Percentiles rank a stretch among this genome's conserved stretches.
phyloP scores from a whole-genome alignment of 257 asterid genomes.

The Solanum paucissectum region DNA sequence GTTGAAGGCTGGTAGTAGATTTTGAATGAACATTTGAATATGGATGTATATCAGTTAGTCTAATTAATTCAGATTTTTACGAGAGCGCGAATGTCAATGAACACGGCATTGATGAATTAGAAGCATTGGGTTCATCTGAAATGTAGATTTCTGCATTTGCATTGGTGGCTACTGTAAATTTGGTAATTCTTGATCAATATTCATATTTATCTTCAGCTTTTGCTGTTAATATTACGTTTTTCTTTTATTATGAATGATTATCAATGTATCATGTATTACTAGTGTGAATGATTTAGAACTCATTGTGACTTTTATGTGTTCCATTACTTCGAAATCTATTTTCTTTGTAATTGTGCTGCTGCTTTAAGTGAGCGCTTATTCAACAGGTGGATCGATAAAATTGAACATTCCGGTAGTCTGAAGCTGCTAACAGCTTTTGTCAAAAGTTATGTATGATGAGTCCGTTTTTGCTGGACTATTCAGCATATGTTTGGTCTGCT shows the following conservation, averaged over 20 bases:
- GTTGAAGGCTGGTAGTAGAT: conserved; percentile 7
- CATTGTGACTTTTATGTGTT: neutral
- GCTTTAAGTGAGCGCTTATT: neutral
- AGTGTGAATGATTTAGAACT: neutral
- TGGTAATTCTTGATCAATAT: conserved; percentile 43
- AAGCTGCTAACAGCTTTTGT: neutral
- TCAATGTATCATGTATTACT: neutral
- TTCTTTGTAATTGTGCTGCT: neutral
- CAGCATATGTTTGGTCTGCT: neutral
- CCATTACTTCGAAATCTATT: neutral
- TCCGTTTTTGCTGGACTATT: neutral
- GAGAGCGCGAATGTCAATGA: neutral
- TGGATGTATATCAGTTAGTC: neutral
- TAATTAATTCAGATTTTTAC: neutral
- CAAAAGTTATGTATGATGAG: neutral
- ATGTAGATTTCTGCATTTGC: conserved; percentile 22
- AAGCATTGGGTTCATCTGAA: conserved; percentile 6
- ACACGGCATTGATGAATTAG: conserved; percentile 9
- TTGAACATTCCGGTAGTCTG: neutral
- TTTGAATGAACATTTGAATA: neutral
- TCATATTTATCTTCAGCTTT: neutral
- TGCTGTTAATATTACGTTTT: neutral
- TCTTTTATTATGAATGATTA: neutral
- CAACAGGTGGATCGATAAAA: neutral
- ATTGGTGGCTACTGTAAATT: conserved; percentile 42